phyloP scores from a whole-genome alignment of 805 yeast species.

The Yarrowia sp. region DNA sequence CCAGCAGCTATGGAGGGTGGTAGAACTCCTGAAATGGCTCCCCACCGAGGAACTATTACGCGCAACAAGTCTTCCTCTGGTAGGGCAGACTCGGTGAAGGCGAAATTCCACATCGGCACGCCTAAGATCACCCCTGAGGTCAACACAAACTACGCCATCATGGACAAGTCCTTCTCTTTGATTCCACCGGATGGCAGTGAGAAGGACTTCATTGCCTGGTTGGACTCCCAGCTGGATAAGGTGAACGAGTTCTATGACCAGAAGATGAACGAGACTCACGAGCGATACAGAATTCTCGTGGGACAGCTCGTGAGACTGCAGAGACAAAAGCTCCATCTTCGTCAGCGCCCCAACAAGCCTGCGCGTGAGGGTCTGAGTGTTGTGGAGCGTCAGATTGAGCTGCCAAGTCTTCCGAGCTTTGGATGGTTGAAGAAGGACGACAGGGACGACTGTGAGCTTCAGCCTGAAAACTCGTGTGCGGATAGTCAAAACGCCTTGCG shows the following conservation, averaged over 20 bases:
- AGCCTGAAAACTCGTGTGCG: neutral
- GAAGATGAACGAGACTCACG: constrained; percentile 59
- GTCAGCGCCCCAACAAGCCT: constrained; percentile 30
- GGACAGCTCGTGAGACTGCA: constrained; percentile 65
- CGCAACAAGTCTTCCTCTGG: neutral
- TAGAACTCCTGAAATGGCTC: constrained; percentile 9
- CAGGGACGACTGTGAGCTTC: constrained; percentile 28
- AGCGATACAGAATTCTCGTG: constrained; percentile 59
- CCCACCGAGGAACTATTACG: neutral
- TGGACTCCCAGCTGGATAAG: constrained; percentile 57
- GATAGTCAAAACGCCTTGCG: neutral
- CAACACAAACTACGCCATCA: constrained; percentile 3
- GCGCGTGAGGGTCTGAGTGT: constrained; percentile 27
- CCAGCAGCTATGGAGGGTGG: constrained; percentile 7
- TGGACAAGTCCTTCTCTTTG: constrained; percentile 6
- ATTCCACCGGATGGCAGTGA: constrained; percentile 37
- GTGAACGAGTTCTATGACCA: constrained; percentile 60
- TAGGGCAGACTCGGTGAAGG: neutral
- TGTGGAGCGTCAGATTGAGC: constrained; percentile 15
- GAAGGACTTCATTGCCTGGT: constrained; percentile 60
- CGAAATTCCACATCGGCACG: constrained; percentile 11
- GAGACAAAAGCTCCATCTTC: constrained; percentile 44
- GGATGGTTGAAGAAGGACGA: constrained; percentile 23
- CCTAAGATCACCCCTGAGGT: constrained; percentile 6
- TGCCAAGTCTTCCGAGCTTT: constrained; percentile 25